Conservation (phyloP, 371 early-diverging fungal species). For the Sporodiniella umbellata region DNA sequence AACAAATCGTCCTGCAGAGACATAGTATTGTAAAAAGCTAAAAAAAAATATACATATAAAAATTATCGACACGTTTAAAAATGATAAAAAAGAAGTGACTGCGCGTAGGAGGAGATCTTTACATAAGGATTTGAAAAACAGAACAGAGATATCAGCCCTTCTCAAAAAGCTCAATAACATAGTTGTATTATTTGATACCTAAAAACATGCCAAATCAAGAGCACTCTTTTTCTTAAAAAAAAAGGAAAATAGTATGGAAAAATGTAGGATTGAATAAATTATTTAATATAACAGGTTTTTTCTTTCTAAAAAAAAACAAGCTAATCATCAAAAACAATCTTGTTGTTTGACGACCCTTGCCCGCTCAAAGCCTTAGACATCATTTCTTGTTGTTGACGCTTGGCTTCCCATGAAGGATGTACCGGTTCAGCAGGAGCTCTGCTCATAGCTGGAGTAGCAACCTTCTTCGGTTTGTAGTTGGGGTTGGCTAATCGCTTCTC, state of each 20-base stretch:
- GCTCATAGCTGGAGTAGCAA: slow-evolving; percentile 1
- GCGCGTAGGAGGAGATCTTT: background rate
- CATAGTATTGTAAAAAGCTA: background rate
- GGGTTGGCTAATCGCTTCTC: slow-evolving; percentile 23
- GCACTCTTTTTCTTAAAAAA: too few relatives aligned
- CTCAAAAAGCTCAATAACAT: too few relatives aligned
- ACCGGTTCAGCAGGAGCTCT: slow-evolving; percentile 17
- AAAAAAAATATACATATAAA: background rate
- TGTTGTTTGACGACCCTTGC: slow-evolving; percentile 22
- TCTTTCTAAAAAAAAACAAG: too few relatives aligned
- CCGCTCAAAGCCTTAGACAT: slow-evolving; percentile 50
- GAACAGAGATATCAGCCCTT: too few relatives aligned
- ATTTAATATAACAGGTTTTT: too few relatives aligned
- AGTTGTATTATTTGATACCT: too few relatives aligned
- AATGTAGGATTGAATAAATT: too few relatives aligned
- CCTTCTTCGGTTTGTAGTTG: slow-evolving; percentile 23
- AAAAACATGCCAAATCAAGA: too few relatives aligned
- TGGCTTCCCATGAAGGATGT: slow-evolving; percentile 54
- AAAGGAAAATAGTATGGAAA: too few relatives aligned
- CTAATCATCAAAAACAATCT: slow-evolving; percentile 46
- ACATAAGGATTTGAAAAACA: too few relatives aligned
- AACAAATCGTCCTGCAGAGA: slow-evolving; percentile 12
- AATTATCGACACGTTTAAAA: too few relatives aligned
- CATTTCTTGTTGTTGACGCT: slow-evolving; percentile 42
- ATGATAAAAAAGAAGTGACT: background rate